Conservation (phyloP, 352 stramenopile genomes). For the Pythium sukuiense region DNA sequence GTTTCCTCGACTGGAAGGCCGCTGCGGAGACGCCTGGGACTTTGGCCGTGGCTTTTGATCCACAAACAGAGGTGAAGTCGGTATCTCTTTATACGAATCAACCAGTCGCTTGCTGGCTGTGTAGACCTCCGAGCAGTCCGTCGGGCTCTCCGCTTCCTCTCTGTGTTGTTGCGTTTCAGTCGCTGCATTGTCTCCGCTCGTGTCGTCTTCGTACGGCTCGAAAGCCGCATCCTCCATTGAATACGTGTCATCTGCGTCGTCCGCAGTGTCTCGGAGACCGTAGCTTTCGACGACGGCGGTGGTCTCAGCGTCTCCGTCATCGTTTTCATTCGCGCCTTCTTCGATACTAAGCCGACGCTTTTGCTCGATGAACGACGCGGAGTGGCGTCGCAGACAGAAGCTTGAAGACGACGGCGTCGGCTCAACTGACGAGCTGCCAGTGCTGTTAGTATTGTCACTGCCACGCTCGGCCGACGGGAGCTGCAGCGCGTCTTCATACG, state of each 20-base stretch:
- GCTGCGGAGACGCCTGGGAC: not conserved
- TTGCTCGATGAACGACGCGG: conserved; percentile 5
- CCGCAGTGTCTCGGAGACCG: not conserved
- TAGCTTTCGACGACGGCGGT: not conserved
- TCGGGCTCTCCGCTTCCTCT: not conserved
- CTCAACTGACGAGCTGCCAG: not conserved
- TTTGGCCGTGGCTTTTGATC: not conserved
- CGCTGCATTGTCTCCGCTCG: not conserved
- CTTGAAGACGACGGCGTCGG: not conserved
- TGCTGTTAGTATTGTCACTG: not conserved
- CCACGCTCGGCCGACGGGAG: not conserved
- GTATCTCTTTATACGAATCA: not conserved
- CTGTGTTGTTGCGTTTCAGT: not conserved
- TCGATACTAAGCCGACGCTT: conserved; percentile 18
- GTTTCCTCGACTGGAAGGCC: not conserved
- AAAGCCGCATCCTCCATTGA: conserved; percentile 38
- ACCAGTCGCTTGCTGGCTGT: not conserved
- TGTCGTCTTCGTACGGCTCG: conserved; percentile 35
- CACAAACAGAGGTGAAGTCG: not conserved
- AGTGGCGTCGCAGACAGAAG: not conserved
- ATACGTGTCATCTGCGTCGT: conserved; percentile 30
- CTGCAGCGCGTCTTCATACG: conserved; percentile 16
- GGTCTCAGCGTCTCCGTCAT: conserved; percentile 9
- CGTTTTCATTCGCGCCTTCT: conserved; percentile 14
- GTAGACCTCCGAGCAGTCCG: not conserved